Evolutionary conservation across 2,329 filamentous ascomycete genomes (phyloP), one percentile per base, ranked within the genome.

Genomic region (Camillea tinctor): DNA sequence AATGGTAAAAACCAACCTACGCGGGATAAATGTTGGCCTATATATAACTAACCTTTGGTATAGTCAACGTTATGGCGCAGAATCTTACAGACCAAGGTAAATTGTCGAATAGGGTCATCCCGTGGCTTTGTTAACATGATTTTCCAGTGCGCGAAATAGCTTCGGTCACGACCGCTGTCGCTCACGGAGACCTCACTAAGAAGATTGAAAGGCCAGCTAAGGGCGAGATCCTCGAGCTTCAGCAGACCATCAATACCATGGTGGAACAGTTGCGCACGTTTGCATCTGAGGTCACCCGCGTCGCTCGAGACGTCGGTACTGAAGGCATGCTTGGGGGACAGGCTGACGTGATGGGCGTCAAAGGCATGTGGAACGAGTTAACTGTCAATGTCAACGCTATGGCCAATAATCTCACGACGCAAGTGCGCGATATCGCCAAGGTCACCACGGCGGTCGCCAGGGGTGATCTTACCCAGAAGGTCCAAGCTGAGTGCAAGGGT

Each of bases 401-500:
- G 91, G 91, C 91, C 71, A 91, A 93, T 72, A 93, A 93, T 72
- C 80, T 94, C 60, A 94, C 91, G 20, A 93, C 90, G 7, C 91
- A 94, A 81, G 91, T 99, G 67, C 89, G 94, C 75, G 95, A 98
- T 76, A 99, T 98, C 76, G 96, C 96, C 70, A 89, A 88, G 76
- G 87, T 90, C 64, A 90, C 87, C 30, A 90, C 87, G 30, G 87
- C 87, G 62, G 87, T 90, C 66, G 87, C 87, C 69, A 88, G 87
- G 77, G 94, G 94, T 77, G 95, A 99, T 75, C 83, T 99, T 69
- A 97, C 93, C 55, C 94, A 97, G 76, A 97, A 97, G 76, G 94
- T 99, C 48, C 92, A 96, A 75, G 93, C 93, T 62, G 92, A 92
- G 72, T 94, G 91, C 77, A 90, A 88, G 79, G 96, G 90, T 76